Base-by-base conservation (phyloP, 768 basidiomycete species). In the Chalciporus piperatus region DNA sequence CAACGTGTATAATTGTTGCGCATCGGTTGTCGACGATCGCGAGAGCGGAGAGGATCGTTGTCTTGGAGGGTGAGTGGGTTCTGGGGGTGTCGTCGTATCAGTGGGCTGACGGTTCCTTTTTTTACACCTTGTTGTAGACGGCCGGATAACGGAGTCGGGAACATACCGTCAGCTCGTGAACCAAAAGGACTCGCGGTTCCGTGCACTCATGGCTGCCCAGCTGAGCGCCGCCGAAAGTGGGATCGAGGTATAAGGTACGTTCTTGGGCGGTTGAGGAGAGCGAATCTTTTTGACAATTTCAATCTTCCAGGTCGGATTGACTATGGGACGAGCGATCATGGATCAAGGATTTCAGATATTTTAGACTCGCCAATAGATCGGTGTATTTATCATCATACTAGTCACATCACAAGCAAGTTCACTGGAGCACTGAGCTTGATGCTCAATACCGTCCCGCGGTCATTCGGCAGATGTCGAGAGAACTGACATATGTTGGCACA, bases 1-100 rank as follows among this genome's bases (percentile, higher is more conserved):
- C 92, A 30, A 95, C 92, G 2, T 93, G 92, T 59, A 66, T 94
- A 22, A 86, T 95, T 49, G 92, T 95, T 17, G 93, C 93, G 1
- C 93, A 97, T 70, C 77, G 93, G 45, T 65, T 97, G 48, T 92
- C 90, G 20, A 93, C 93, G 3, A 92, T 97, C 49, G 90, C 93
- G 4, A 75, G 92, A 48, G 92, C 93, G 2, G 92, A 94, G 63
- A 77, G 89, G 37, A 90, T 97, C 41, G 89, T 92, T 6, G 92
- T 97, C 17, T 76, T 97, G 17, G 92, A 97, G 73, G 86, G 85
- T 85, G 42, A n/a, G 71, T 59, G 10, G 23, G 11, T n/a, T 37
- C 35, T 4, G n/a, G n/a, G 35, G n/a, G 10, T 13, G 4, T 32
- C 30, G 10, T 32, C 11, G 30, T 12, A 32, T 4, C 30, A 10